Evolutionary conservation across 2,329 filamentous ascomycete species (phyloP).

Genomic region (Penicillium concentricum): DNA sequence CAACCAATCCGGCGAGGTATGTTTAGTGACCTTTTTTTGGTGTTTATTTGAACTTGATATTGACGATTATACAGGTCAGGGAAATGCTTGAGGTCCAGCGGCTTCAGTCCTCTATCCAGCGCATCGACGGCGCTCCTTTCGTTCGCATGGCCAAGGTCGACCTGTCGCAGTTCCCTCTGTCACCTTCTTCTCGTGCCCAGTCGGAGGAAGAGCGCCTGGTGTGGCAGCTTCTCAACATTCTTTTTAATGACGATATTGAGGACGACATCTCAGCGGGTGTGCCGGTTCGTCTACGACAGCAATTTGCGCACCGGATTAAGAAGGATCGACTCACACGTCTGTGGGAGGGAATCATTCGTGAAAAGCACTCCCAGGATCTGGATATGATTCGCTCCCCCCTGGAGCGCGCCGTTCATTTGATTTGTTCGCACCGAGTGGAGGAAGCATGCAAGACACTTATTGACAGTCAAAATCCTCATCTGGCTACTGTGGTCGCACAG

Average conservation of each 20-base stretch:
- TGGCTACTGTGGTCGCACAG: constrained; percentile 81
- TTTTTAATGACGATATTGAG: constrained; percentile 70
- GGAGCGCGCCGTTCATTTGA: constrained; percentile 77
- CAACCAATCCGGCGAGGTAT: constrained; percentile 23
- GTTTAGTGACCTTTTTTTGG: not conserved
- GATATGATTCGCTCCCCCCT: constrained; percentile 65
- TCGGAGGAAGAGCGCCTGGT: constrained; percentile 50
- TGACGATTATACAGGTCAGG: constrained; percentile 18
- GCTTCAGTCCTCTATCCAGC: constrained; percentile 44
- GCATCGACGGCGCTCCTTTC: constrained; percentile 60
- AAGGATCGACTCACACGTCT: constrained; percentile 48
- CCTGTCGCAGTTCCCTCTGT: constrained; percentile 34
- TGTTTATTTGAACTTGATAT: not conserved
- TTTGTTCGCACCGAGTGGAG: constrained; percentile 74
- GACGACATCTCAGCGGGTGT: constrained; percentile 47
- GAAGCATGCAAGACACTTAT: constrained; percentile 81
- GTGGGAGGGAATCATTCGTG: constrained; percentile 49
- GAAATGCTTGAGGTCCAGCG: constrained; percentile 37
- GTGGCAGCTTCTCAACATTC: constrained; percentile 81
- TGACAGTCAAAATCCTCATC: constrained; percentile 72
- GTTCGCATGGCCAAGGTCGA: constrained; percentile 40
- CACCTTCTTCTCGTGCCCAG: constrained; percentile 28
- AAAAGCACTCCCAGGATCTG: constrained; percentile 67
- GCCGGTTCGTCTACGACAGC: constrained; percentile 37
- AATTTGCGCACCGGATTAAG: constrained; percentile 46